Conservation (phyloP, 148 eudicot species). For the Chenopodium album region DNA sequence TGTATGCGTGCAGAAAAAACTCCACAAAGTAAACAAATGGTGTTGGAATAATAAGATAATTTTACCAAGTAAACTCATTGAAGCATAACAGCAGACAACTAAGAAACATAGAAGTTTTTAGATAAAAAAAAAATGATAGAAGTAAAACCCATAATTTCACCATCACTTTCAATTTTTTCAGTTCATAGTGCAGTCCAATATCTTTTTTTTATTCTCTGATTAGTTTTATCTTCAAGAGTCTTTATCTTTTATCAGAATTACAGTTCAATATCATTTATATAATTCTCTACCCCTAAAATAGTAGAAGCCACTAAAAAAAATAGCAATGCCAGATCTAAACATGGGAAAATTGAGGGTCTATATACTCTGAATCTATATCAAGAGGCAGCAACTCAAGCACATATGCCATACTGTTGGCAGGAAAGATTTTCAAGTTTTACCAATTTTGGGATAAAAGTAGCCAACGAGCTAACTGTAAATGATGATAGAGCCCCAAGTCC, state of each 20-base stretch:
- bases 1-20: too few species aligned
- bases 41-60: neutral
- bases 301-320: neutral
- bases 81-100: neutral
- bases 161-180: neutral
- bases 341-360: neutral
- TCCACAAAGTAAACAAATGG: neutral
- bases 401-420: neutral
- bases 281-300: too few species aligned
- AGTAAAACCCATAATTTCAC: neutral
- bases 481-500: conserved; percentile 99
- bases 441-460: conserved; percentile 84
- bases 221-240: neutral
- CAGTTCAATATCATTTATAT: neutral
- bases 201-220: neutral
- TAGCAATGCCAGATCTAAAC: neutral
- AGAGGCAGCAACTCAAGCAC: neutral
- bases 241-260: neutral
- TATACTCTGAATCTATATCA: neutral
- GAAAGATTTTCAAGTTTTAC: conserved; percentile 33
- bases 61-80: neutral
- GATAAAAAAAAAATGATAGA: neutral
- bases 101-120: neutral
- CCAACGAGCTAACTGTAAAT: conserved; percentile 86
- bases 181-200: neutral